These are phyloP conservation scores for Vigna angularis DNA, from an alignment of 306 rosid genomes.

Conservation along the genomic window DNA sequence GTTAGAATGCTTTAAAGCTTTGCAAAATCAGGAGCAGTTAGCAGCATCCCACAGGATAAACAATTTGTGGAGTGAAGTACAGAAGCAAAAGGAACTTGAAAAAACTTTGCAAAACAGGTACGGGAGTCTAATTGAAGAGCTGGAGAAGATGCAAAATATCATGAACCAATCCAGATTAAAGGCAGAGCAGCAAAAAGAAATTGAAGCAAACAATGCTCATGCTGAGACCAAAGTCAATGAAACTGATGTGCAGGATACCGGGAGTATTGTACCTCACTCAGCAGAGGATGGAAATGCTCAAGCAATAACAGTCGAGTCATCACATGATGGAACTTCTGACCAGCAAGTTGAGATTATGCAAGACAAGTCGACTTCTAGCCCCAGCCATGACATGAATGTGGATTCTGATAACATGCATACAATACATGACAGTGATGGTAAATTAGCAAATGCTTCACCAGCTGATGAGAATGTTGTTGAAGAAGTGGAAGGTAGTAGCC, in stretches of 20 bases:
- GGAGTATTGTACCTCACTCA: constrained; percentile 14
- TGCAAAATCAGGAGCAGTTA: constrained; percentile 71
- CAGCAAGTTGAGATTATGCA: constrained; percentile 42
- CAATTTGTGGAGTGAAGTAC: constrained; percentile 69
- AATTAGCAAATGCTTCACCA: constrained; percentile 26
- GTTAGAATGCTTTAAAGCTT: constrained; percentile 75
- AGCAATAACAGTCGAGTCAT: constrained; percentile 16
- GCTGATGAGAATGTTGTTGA: constrained; percentile 29
- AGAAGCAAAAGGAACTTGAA: constrained; percentile 84
- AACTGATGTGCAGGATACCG: constrained; percentile 35
- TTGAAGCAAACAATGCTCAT: constrained; percentile 48
- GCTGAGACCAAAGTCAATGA: constrained; percentile 46
- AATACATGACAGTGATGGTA: constrained; percentile 4
- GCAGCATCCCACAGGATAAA: constrained; percentile 74
- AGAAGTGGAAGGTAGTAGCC: not conserved
- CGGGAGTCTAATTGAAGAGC: constrained; percentile 56
- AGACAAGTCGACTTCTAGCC: constrained; percentile 33
- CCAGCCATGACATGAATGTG: constrained; percentile 40
- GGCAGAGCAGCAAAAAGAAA: constrained; percentile 53
- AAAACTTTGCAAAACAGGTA: constrained; percentile 62
- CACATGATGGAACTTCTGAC: constrained; percentile 46
- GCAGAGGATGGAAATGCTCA: constrained; percentile 45
- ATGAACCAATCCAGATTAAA: constrained; percentile 53
- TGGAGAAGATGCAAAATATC: constrained; percentile 56
- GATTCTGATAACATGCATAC: constrained; percentile 37